Base-by-base conservation (phyloP, 148 eudicot genomes). In the Arbutus unedo region DNA sequence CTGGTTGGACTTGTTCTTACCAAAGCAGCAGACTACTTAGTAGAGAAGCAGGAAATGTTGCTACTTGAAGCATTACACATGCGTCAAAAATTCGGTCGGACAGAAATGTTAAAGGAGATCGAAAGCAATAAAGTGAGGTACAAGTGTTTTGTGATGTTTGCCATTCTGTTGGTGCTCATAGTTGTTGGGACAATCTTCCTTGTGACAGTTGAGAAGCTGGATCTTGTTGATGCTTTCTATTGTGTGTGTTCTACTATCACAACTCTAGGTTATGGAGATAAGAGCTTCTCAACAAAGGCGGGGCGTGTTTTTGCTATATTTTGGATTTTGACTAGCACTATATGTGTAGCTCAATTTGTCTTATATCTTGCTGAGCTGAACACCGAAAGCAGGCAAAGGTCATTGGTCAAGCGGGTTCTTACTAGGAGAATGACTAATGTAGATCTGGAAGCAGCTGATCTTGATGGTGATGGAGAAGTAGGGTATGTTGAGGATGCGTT, bases 371-470 rank as follows among this genome's bases (percentile, higher is more conserved):
- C 99, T 50, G 99, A 96, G 93, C 79, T 96, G 2, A 87, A 89
- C 76, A 85, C 93, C 10, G 96, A 96, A 82, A 88, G 62, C 49
- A 92, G 90, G 73, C 97, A 87, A 75, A 91, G 77, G 78, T 86
- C 67, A 7, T 74, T 94, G 77, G 91, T 87, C 25, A 84, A 86
- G 59, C 80, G 54, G 83, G 95, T 94, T 70, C 95, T 96, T 82
- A 80, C 84, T 16, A 89, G 88, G 82, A 91, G 64, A 66, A 84
- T 90, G 83, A 94, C 99, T 4, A 86, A 85, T 57, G 51, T 75
- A 43, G 98, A 96, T 89, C 87, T 96, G 71, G 94, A 94, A 85
- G 95, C 90, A 47, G 99, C 99, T 85, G 99, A 96, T 89, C 77
- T 96, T 25, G 94, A 96, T 86, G 80, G 86, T 62, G 93, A 94